Conservation (phyloP, 1,139 yeast genomes). For the Scheffersomyces illinoinensis region DNA sequence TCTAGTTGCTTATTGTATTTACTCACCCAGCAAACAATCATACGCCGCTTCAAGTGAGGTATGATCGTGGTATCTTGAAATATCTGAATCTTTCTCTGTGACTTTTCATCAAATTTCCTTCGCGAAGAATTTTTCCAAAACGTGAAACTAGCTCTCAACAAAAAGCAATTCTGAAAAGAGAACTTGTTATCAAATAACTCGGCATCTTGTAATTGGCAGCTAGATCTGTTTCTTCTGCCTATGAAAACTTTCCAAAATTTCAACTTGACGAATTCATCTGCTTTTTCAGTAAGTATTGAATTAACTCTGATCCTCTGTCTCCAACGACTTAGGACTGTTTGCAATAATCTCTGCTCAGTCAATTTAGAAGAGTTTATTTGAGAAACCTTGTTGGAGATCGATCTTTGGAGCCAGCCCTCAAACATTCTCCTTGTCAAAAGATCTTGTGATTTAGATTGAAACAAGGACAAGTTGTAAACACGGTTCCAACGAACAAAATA, state of each 20-base stretch:
- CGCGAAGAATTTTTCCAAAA: neutral
- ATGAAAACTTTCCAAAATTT: neutral
- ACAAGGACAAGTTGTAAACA: neutral
- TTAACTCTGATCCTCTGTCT: constrained; percentile 9
- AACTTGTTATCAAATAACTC: neutral
- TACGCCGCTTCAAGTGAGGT: neutral
- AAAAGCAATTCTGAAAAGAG: neutral
- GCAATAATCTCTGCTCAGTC: neutral
- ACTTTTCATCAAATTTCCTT: neutral
- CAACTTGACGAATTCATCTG: constrained; percentile 18
- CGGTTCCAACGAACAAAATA: constrained; percentile 17
- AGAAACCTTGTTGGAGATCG: constrained; percentile 1
- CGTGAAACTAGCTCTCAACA: neutral
- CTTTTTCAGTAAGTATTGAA: constrained; percentile 8
- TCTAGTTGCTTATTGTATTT: neutral
- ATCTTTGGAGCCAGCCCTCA: neutral
- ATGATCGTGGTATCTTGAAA: neutral
- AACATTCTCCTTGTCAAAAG: constrained; percentile 8
- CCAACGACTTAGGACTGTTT: constrained; percentile 11
- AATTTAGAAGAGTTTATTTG: constrained; percentile 2
- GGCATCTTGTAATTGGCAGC: neutral
- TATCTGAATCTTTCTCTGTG: neutral
- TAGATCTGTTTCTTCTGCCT: neutral
- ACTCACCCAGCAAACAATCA: neutral
- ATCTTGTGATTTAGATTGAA: neutral